Percentiles rank a stretch among this genome's conserved stretches.
These are phyloP conservation scores for Eremomyces bilateralis DNA, from an alignment of 495 filamentous ascomycete genomes.

Conservation along the genomic window DNA sequence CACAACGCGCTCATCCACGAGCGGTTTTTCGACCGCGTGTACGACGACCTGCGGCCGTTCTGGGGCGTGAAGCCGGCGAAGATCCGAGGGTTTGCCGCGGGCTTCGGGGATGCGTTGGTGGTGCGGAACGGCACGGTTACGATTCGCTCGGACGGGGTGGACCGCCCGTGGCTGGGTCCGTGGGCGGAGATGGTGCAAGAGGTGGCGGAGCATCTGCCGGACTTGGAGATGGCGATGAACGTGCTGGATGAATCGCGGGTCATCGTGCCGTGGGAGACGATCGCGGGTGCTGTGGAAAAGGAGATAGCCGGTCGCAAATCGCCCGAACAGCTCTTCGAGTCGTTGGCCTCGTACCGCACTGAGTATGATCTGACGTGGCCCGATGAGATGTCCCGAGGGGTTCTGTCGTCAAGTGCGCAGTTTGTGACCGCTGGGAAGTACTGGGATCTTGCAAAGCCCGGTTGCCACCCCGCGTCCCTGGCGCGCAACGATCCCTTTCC, in stretches of 20 bases:
- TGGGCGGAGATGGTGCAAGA: constrained; percentile 13
- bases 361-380: constrained; percentile 11
- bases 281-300: constrained; percentile 12
- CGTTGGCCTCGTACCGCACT: not conserved
- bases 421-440: constrained; percentile 10
- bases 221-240: constrained; percentile 19
- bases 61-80: constrained; percentile 15
- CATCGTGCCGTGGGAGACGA: constrained; percentile 17
- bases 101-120: constrained; percentile 9
- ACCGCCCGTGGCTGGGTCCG: constrained; percentile 12
- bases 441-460: constrained; percentile 14
- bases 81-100: constrained; percentile 15
- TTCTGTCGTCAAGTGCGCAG: too few species aligned
- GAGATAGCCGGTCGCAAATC: constrained; percentile 4
- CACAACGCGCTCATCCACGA: constrained; percentile 16
- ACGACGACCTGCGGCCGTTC: constrained; percentile 18
- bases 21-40: constrained; percentile 22
- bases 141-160: constrained; percentile 7
- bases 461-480: constrained; percentile 12
- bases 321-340: constrained; percentile 1
- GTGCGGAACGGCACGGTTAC: constrained; percentile 15
- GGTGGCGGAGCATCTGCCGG: constrained; percentile 12
- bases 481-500: constrained; percentile 11
- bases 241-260: constrained; percentile 16
- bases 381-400: too few species aligned